These are phyloP conservation scores for Spinellus fusiger DNA, from an alignment of 192 early-diverging fungal species.

Conservation along the genomic window DNA sequence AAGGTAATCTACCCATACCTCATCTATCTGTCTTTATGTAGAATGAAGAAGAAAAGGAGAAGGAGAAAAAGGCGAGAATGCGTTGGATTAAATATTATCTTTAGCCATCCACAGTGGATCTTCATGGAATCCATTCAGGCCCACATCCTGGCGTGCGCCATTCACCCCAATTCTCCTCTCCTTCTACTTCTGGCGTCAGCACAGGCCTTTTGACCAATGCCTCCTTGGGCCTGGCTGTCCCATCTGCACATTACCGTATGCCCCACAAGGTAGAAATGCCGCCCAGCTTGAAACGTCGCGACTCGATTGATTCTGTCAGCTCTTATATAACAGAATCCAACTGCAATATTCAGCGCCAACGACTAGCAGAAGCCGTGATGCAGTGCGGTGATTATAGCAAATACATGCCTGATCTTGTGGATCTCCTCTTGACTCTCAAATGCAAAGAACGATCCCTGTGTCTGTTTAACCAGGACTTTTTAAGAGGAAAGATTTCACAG, in stretches of 20 bases:
- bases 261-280: neutral
- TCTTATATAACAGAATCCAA: slow-evolving; percentile 31
- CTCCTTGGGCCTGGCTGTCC: slow-evolving; percentile 10
- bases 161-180: slow-evolving; percentile 19
- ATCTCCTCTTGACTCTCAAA: slow-evolving; percentile 36
- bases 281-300: slow-evolving; percentile 16
- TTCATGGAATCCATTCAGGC: neutral
- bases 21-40: neutral
- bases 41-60: neutral
- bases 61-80: neutral
- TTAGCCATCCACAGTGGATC: neutral
- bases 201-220: slow-evolving; percentile 8
- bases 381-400: slow-evolving; percentile 15
- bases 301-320: slow-evolving; percentile 22
- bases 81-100: neutral
- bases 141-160: neutral
- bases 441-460: slow-evolving; percentile 40
- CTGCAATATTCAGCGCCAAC: slow-evolving; percentile 21
- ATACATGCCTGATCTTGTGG: slow-evolving; percentile 31
- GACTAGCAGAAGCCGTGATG: slow-evolving; percentile 29
- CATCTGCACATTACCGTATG: neutral
- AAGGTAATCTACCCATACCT: slow-evolving; percentile 7
- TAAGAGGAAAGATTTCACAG: slow-evolving; percentile 28
- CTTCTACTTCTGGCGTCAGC: slow-evolving; percentile 16
- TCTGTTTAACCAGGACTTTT: slow-evolving; percentile 37